A percentile compares a stretch with the other conserved stretches of the same genome.
Evolutionary conservation across 1,284 basidiomycete species (phyloP).

Genomic region (Exobasidium cylindrosporum): DNA sequence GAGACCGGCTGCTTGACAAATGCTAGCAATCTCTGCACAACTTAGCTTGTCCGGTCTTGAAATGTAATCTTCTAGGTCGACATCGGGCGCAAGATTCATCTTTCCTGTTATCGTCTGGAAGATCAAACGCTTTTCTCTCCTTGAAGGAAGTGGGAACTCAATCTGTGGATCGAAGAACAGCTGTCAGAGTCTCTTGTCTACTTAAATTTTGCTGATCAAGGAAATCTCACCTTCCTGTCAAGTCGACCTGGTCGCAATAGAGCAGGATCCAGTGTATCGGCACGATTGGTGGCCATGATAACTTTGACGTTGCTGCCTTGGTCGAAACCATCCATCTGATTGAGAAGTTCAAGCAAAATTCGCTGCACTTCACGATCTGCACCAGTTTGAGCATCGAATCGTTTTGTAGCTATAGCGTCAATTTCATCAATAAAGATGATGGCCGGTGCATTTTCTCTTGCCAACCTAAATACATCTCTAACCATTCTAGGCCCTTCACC

Average conservation of each 20-base stretch:
- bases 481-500: conserved; percentile 99
- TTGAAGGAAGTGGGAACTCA: conserved; percentile 91
- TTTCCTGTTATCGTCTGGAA: conserved; percentile 97
- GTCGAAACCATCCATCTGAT: conserved; percentile 99
- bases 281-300: conserved; percentile 56
- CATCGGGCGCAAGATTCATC: conserved; percentile 97
- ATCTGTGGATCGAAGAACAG: no score
- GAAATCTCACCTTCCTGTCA: conserved; percentile 72
- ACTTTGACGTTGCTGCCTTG: conserved; percentile 96
- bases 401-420: conserved; percentile 98
- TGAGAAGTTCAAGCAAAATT: conserved; percentile 94
- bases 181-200: no score
- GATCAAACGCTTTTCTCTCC: conserved; percentile 92
- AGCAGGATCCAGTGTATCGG: conserved; percentile 69
- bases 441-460: conserved; percentile 91
- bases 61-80: conserved; percentile 97
- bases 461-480: conserved; percentile 95
- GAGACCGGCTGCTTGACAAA: conserved; percentile 94
- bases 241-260: conserved; percentile 94
- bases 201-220: no score
- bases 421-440: conserved; percentile 99
- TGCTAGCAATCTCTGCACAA: conserved; percentile 90
- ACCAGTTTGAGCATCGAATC: conserved; percentile 98
- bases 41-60: conserved; percentile 93
- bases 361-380: conserved; percentile 99